These are phyloP conservation scores for Torrubiellomyces zombiae DNA, from an alignment of 2,329 filamentous ascomycete genomes.

Conservation along the genomic window DNA sequence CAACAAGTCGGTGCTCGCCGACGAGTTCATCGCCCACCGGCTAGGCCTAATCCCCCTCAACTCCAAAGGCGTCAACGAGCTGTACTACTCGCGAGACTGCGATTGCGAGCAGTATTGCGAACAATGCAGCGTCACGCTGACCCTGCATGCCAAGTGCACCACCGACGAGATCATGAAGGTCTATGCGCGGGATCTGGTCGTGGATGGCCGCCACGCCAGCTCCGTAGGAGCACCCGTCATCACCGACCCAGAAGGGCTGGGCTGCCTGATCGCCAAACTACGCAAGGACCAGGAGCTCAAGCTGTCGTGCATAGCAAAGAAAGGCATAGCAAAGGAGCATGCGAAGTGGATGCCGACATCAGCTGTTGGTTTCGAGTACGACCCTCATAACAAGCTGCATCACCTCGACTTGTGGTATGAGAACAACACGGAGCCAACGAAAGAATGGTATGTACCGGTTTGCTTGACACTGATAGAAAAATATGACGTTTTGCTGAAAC, in stretches of 20 bases:
- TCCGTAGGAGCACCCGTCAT: slow-evolving; percentile 72
- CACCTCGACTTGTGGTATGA: slow-evolving; percentile 96
- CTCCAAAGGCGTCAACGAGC: slow-evolving; percentile 64
- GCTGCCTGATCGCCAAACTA: slow-evolving; percentile 78
- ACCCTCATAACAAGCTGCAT: slow-evolving; percentile 87
- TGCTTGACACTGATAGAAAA: background rate
- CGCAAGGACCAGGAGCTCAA: slow-evolving; percentile 78
- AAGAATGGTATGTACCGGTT: slow-evolving; percentile 56
- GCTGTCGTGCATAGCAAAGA: slow-evolving; percentile 86
- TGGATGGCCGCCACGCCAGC: slow-evolving; percentile 53
- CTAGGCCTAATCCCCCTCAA: slow-evolving; percentile 80
- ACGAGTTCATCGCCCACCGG: slow-evolving; percentile 89
- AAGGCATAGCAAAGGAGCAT: slow-evolving; percentile 97
- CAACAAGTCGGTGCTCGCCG: slow-evolving; percentile 90
- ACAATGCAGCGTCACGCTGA: slow-evolving; percentile 72
- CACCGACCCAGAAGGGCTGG: slow-evolving; percentile 63
- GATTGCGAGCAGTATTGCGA: slow-evolving; percentile 94
- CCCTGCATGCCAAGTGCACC: slow-evolving; percentile 71
- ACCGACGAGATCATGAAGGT: slow-evolving; percentile 83
- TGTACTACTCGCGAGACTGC: slow-evolving; percentile 84
- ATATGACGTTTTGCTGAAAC: background rate
- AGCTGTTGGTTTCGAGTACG: slow-evolving; percentile 93
- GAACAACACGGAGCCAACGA: slow-evolving; percentile 47
- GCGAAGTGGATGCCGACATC: slow-evolving; percentile 92
- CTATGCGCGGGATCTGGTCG: slow-evolving; percentile 75